These are phyloP conservation scores for Porphyrellus sp. DNA, from an alignment of 1,284 basidiomycete species.

Conservation along the genomic window DNA sequence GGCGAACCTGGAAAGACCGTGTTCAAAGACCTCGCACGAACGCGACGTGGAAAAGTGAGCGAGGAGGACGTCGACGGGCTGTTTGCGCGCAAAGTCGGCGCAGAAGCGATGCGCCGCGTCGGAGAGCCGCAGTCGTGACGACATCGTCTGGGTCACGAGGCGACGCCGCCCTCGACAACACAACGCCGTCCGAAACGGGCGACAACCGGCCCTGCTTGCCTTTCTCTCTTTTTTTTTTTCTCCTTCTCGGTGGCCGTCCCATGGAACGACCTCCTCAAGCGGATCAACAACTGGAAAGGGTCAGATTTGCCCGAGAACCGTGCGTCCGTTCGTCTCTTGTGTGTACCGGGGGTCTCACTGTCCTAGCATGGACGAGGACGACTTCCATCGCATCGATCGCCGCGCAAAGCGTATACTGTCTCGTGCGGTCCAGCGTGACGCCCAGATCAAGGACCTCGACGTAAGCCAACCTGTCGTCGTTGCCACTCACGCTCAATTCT, in stretches of 20 bases:
- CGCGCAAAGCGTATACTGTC: constrained; percentile 48
- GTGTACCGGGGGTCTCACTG: constrained; percentile 13
- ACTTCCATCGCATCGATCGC: constrained; percentile 36
- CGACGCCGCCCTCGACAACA: too few relatives aligned
- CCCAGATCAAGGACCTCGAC: constrained; percentile 68
- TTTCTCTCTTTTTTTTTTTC: not conserved
- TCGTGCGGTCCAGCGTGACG: constrained; percentile 54
- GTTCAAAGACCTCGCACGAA: constrained; percentile 47
- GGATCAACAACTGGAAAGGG: constrained; percentile 1
- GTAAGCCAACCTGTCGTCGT: constrained; percentile 34
- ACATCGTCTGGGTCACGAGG: constrained; percentile 1
- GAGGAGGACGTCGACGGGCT: constrained; percentile 42
- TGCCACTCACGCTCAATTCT: not conserved
- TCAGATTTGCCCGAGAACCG: constrained; percentile 1
- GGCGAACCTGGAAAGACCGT: constrained; percentile 54
- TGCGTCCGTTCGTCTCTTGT: constrained; percentile 9
- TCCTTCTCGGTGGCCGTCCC: not conserved
- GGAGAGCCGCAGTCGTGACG: constrained; percentile 35
- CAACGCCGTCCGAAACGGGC: too few relatives aligned
- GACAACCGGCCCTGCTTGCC: not conserved
- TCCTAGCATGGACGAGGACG: constrained; percentile 11
- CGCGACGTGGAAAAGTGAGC: constrained; percentile 50
- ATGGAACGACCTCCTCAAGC: constrained; percentile 7
- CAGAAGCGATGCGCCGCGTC: constrained; percentile 50
- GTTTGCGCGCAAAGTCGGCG: constrained; percentile 47